Evolutionary conservation across 768 basidiomycete species (phyloP), one percentile per base, ranked within the genome.

Genomic region (Symmetrospora coprosmae): DNA sequence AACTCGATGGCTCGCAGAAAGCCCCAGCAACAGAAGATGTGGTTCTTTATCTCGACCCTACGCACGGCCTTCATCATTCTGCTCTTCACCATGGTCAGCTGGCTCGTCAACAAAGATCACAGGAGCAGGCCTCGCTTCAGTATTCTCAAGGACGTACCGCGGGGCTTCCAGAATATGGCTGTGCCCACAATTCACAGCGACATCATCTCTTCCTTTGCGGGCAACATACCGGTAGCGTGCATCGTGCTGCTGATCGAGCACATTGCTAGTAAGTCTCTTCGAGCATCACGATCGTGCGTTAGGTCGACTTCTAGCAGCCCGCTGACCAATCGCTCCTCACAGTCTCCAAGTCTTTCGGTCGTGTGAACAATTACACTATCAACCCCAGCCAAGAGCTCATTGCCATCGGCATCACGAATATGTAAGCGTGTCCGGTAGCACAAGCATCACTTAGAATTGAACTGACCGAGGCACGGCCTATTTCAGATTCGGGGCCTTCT

Each of bases 341-440:
- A n/a, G 92, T 90, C 74, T 86, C 86, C 85, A 71, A 69, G 80
- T 74, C 89, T 1, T 96, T 96, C 72, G 92, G 90, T 51, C 84
- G 94, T 65, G 71, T 96, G 65, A 97, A 97, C 71, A 82, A 83
- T 21, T 99, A 99, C 77, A 92, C 86, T 72, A 77, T 78, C 69
- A 71, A 75, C 65, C 87, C 90, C 1, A 87, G 88, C 73, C 90
- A 94, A 72, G 91, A 94, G 72, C 78, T 96, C 48, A 86, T 96
- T 66, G 90, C 92, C 39, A 96, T 99, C 66, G 92, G 92, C n/a
- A 87, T 97, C 19, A 86, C 89, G 17, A 92, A 92, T 72, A 86
- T 55, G 62, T 40, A 25, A 37, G 35, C 46, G 1, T 21, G 48
- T 14, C 25, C 41, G 62, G 59, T 7, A 40, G 50, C 2, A 11